A percentile compares a stretch with the other conserved stretches of the same genome.
phyloP scores from a whole-genome alignment of 164 flowering plant species.

The Nymphaea thermarum region DNA sequence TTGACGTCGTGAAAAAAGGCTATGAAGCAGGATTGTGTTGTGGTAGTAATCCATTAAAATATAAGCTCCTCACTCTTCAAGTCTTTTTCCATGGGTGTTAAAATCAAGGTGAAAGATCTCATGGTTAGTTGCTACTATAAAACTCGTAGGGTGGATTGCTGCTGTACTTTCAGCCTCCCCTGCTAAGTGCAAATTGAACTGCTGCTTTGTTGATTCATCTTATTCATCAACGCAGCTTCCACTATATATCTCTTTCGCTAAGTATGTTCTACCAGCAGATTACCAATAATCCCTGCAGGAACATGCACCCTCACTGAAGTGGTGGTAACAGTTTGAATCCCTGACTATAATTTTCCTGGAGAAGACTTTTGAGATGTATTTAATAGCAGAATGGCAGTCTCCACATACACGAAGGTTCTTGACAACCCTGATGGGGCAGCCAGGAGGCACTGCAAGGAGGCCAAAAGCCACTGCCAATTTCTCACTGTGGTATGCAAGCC shows the following conservation, averaged over 20 bases:
- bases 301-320: conserved; percentile 59
- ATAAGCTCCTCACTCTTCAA: background rate
- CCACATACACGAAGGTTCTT: conserved; percentile 96
- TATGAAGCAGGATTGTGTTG: too few species aligned
- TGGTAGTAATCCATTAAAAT: too few species aligned
- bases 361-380: conserved; percentile 44
- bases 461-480: conserved; percentile 78
- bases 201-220: background rate
- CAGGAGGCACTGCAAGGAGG: conserved; percentile 39
- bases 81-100: background rate
- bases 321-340: conserved; percentile 85
- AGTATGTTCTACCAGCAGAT: background rate
- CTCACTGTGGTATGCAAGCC: conserved; percentile 84
- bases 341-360: conserved; percentile 52
- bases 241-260: background rate
- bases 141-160: background rate
- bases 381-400: conserved; percentile 77
- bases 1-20: too few species aligned
- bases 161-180: background rate
- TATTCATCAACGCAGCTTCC: background rate
- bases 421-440: conserved; percentile 52
- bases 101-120: background rate
- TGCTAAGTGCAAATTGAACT: too few species aligned
- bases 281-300: conserved; percentile 85
- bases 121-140: background rate